Evolutionary conservation across 2,329 filamentous ascomycete species (phyloP).

Genomic region (Fusarium hostae): DNA sequence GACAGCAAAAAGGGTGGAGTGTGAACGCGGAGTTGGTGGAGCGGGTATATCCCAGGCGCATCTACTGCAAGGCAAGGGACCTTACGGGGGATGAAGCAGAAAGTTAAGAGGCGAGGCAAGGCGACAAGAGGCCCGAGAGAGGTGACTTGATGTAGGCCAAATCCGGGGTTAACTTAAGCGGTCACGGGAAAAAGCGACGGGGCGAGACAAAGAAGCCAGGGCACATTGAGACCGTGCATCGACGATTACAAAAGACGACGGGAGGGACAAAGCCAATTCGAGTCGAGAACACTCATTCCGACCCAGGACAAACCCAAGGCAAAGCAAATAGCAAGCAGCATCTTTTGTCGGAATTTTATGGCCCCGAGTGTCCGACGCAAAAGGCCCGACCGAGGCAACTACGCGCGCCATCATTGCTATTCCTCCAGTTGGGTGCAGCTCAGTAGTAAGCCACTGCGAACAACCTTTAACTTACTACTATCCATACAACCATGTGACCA

Average conservation of each 20-base stretch:
- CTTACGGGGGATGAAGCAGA: slow-evolving; percentile 29
- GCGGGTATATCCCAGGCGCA: slow-evolving; percentile 42
- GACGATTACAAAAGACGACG: slow-evolving; percentile 35
- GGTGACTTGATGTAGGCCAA: slow-evolving; percentile 27
- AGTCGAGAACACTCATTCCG: slow-evolving; percentile 36
- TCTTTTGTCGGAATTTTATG: slow-evolving; percentile 38
- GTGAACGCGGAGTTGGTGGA: slow-evolving; percentile 43
- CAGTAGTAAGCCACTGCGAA: slow-evolving; percentile 16
- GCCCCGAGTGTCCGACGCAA: slow-evolving; percentile 30
- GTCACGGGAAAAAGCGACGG: slow-evolving; percentile 26
- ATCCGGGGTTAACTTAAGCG: slow-evolving; percentile 18
- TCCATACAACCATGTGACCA: not conserved
- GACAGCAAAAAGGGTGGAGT: slow-evolving; percentile 42
- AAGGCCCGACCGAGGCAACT: slow-evolving; percentile 27
- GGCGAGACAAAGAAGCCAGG: slow-evolving; percentile 25
- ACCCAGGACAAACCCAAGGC: slow-evolving; percentile 21
- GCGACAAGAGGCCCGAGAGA: slow-evolving; percentile 12
- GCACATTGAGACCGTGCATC: slow-evolving; percentile 35
- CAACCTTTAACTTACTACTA: not conserved
- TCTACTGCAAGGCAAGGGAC: slow-evolving; percentile 13
- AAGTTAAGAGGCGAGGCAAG: slow-evolving; percentile 16
- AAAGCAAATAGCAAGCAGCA: slow-evolving; percentile 27
- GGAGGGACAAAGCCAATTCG: slow-evolving; percentile 40
- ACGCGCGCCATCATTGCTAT: not conserved
- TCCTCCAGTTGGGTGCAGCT: slow-evolving; percentile 1